Base-by-base conservation (phyloP, 371 early-diverging fungal genomes). In the Mucor piriformis region DNA sequence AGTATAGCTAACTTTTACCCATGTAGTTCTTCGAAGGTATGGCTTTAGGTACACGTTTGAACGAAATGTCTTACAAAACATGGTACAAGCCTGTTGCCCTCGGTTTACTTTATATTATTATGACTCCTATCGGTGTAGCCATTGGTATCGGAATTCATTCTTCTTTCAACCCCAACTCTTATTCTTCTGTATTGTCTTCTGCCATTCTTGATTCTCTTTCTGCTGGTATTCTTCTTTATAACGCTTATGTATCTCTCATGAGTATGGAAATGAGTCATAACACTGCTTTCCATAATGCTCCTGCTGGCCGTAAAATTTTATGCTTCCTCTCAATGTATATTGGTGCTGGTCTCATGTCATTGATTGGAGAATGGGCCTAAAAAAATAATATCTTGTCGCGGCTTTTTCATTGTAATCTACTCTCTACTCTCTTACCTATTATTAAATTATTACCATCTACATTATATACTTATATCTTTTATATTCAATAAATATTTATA, bases 161-260 rank as follows among this genome's bases (percentile, higher is more conserved):
- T 34, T 62, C 80, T 11, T 88, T 87, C 70, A 80, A 83, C 47
- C 75, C 43, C 43, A 43, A 43, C 43, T 43, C 73, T 34, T 69
- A 73, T 2, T 67, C 83, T 5, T 70, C 84, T 15, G 61, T 94
- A 18, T 73, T 94, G 11, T 62, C 81, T 18, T 85, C 83, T 59
- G 95, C 93, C 35, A 81, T 92, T 47, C 74, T 92, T 33, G 88
- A 93, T 65, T 81, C 92, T 20, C 65, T 92, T 6, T 83, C 88
- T 11, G 89, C 89, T 21, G 95, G 95, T 46, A 90, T 95, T 34
- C 70, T 95, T 23, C 61, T 93, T n/a, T 94, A 93, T 78, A 83
- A 84, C 23, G 87, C 86, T 11, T 85, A 87, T 34, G 88, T 90
- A 15, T 86, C 88, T 8, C 73, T 94, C 20, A 72, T 93, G 42